These are phyloP conservation scores for Apiotrichum siamense DNA, from an alignment of 1,284 basidiomycete genomes.

Conservation along the genomic window DNA sequence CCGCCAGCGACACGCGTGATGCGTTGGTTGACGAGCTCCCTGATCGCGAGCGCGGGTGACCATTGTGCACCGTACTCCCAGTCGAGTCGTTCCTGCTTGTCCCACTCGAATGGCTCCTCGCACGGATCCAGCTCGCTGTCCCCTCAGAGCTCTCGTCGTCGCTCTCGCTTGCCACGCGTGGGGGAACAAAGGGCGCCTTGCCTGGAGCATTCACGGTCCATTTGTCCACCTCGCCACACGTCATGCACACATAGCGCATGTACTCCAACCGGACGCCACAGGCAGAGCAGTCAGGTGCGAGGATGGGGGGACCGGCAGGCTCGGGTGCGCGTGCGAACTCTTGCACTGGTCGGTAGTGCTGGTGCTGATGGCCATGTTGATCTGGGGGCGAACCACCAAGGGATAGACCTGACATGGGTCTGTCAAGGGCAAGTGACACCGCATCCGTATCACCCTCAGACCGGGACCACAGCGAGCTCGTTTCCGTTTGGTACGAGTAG, in stretches of 20 bases:
- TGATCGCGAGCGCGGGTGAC: slow-evolving; percentile 15
- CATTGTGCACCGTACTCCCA: slow-evolving; percentile 22
- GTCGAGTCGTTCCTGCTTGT: background rate
- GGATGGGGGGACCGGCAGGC: slow-evolving; percentile 53
- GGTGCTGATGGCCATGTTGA: slow-evolving; percentile 17
- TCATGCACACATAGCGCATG: slow-evolving; percentile 77
- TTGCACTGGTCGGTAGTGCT: slow-evolving; percentile 46
- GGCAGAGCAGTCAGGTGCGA: slow-evolving; percentile 70
- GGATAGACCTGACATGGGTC: background rate
- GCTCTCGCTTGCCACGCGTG: slow-evolving; percentile 10
- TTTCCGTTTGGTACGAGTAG: slow-evolving; percentile 44
- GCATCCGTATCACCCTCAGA: slow-evolving; percentile 18
- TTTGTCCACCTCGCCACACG: slow-evolving; percentile 63
- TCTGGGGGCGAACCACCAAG: slow-evolving; percentile 8
- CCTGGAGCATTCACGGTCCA: slow-evolving; percentile 35
- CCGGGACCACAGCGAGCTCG: slow-evolving; percentile 23
- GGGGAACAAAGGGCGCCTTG: slow-evolving; percentile 23
- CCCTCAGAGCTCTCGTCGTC: slow-evolving; percentile 21
- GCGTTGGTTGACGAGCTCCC: slow-evolving; percentile 23
- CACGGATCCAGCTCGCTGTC: slow-evolving; percentile 17
- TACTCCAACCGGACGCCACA: slow-evolving; percentile 67
- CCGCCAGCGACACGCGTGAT: slow-evolving; percentile 13
- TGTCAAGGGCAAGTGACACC: background rate
- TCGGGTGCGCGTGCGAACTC: slow-evolving; percentile 53
- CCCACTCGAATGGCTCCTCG: slow-evolving; percentile 1